Evolutionary conservation across 495 filamentous ascomycete species (phyloP), one percentile per base, ranked within the genome.

Genomic region (Lepidopterella palustris): DNA sequence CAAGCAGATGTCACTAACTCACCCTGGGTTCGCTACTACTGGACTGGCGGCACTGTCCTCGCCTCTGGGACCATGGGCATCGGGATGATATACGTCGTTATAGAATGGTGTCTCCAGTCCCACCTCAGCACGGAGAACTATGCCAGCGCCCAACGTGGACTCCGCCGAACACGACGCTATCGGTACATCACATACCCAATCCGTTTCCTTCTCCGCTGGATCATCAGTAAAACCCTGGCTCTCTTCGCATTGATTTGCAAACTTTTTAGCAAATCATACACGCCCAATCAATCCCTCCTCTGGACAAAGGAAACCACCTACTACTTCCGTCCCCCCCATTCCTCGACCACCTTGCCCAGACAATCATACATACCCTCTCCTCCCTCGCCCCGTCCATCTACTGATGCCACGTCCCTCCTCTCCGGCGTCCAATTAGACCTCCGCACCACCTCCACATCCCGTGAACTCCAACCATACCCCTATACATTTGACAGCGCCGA

Each of bases 21-120:
- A 15, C 24, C 53, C 5, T 60, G 58, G 49, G 58, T 67, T 0
- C 31, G 47, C 23, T 28, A 57, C 18, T 74, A 72, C 57, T 76
- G 74, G 74, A 65, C 57, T n/a, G 45, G 28, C 23, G 74, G 64
- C 5, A 73, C 65, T 2, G 69, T 58, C 13, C 39, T 76, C 2
- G 63, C 68, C 8, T 55, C 59, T 21, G 45, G 61, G 9, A 57
- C 69, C 25, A 70, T 76, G 73, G 60, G 62, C 9, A 21, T 60
- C 9, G 70, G 61, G 5, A 68, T 76, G 55, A 56, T 62, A 15
- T 76, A 73, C 60, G 66, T 76, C 42, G 68, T 71, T 4, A 24
- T 49, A 0, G 63, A 66, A 40, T 64, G 61, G 61, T 60, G 57
- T 28, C 40, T 64, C 1, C 61, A 64, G 26, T 64, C 61, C 2